Conservation (phyloP, 345 rosid genomes). For the Populus simonii region DNA sequence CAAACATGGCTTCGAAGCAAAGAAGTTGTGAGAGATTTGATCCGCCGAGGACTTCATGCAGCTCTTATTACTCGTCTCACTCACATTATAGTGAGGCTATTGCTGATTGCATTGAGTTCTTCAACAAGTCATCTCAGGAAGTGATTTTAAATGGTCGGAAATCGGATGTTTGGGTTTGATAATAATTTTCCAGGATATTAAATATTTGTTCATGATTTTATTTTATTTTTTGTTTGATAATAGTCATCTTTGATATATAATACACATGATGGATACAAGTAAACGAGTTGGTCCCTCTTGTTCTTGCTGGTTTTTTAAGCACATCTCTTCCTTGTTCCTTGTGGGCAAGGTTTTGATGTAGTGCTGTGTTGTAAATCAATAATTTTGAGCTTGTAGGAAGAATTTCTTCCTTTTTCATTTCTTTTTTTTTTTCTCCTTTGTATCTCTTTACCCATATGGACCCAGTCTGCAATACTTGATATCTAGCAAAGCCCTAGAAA, state of each 20-base stretch:
- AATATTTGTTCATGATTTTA: background rate
- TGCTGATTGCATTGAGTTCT: conserved; percentile 95
- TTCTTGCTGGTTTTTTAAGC: background rate
- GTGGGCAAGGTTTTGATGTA: background rate
- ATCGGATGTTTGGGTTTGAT: conserved; percentile 47
- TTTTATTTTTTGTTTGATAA: background rate
- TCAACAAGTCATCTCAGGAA: conserved; percentile 72
- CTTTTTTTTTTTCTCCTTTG: too few relatives aligned
- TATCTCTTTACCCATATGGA: background rate
- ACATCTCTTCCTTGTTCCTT: background rate
- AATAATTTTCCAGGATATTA: background rate
- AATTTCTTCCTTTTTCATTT: background rate
- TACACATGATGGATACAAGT: background rate
- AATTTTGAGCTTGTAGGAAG: background rate
- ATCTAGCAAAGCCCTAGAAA: background rate
- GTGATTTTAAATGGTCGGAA: conserved; percentile 39
- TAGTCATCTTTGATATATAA: background rate
- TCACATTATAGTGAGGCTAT: conserved; percentile 77
- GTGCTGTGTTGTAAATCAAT: background rate
- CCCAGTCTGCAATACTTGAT: background rate
- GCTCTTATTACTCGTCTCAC: conserved; percentile 82
- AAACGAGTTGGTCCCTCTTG: background rate
- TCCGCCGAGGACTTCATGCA: conserved; percentile 83
- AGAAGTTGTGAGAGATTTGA: conserved; percentile 48
- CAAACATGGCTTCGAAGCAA: conserved; percentile 18